Conservation (phyloP, 148 eudicot genomes). For the Rhododendron griersonianum region DNA sequence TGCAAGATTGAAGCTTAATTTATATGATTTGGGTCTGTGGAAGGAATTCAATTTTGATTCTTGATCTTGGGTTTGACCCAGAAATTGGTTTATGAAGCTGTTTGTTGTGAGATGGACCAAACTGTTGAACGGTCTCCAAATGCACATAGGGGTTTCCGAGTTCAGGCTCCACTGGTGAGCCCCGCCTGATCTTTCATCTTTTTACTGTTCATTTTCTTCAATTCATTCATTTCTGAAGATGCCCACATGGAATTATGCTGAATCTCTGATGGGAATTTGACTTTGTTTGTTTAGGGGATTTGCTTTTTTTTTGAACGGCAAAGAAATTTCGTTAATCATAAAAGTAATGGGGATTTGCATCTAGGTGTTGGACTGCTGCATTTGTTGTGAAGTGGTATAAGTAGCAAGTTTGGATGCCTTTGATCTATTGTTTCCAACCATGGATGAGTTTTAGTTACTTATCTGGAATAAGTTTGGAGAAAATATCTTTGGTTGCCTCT, state of each 20-base stretch:
- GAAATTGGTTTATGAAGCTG: constrained; percentile 18
- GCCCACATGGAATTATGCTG: constrained; percentile 21
- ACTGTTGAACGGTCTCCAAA: constrained; percentile 34
- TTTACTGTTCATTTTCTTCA: constrained; percentile 9
- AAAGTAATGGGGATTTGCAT: background rate
- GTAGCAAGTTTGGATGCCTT: background rate
- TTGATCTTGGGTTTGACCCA: constrained; percentile 10
- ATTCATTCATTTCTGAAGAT: constrained; percentile 8
- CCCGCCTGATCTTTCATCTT: constrained; percentile 7
- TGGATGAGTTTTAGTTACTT: background rate
- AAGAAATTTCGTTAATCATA: no score
- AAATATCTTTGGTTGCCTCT: background rate
- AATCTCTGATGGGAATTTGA: background rate
- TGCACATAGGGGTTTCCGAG: constrained; percentile 60
- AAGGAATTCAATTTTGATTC: background rate
- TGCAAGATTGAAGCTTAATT: constrained; percentile 8
- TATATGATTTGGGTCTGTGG: constrained; percentile 11
- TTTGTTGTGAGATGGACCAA: constrained; percentile 34
- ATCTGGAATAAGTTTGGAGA: background rate
- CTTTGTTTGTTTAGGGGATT: background rate
- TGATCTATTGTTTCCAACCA: background rate
- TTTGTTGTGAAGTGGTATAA: background rate
- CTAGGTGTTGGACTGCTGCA: background rate
- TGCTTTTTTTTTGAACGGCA: background rate
- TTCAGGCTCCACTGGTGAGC: constrained; percentile 83